Evolutionary conservation across 441 rosid genomes (phyloP), one percentile per base, ranked within the genome.

Genomic region (Manihot esculenta): DNA sequence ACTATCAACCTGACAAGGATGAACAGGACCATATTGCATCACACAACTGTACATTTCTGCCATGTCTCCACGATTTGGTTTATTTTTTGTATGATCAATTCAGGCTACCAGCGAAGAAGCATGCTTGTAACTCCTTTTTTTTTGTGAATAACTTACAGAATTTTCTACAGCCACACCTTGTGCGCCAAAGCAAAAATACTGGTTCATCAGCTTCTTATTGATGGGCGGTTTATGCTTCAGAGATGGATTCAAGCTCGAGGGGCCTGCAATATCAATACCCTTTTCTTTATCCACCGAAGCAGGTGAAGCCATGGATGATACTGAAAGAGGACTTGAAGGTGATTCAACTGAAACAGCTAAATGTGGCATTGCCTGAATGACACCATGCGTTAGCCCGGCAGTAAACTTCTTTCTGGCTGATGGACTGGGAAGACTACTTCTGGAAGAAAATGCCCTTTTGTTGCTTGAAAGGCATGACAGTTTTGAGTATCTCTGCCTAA

Each of bases 341-440:
- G 94, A 84, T 49, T 77, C 78, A 66, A 67, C 68, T 42, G 78
- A 77, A 35, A 64, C 66, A 41, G 68, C 70, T 4, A 79, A 78
- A 66, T 84, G 81, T 10, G 90, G 87, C 27, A 70, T 78, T 49
- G 91, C 73, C 61, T 81, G 88, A 75, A 88, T 83, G 42, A 89
- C 97, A 30, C 98, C 98, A 11, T 87, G 96, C 78, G 76, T 88
- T 47, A 93, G 71, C 62, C 89, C 91, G 26, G 79, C 75, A 0
- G 95, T 80, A 60, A 86, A 91, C 77, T 80, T 95, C 84, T 78
- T 76, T 69, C 89, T 84, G 51, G 90, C 78, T 3, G 80, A 79
- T 71, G 87, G 93, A 83, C 98, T 91, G 33, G 99, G 97, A 70
- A 93, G 87, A 61, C 85, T 84, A 3, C 69, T 82, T 42, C 83